Evolutionary conservation across 1,284 basidiomycete species (phyloP).

Genomic region (Sporisorium iseilematis-ciliati): DNA sequence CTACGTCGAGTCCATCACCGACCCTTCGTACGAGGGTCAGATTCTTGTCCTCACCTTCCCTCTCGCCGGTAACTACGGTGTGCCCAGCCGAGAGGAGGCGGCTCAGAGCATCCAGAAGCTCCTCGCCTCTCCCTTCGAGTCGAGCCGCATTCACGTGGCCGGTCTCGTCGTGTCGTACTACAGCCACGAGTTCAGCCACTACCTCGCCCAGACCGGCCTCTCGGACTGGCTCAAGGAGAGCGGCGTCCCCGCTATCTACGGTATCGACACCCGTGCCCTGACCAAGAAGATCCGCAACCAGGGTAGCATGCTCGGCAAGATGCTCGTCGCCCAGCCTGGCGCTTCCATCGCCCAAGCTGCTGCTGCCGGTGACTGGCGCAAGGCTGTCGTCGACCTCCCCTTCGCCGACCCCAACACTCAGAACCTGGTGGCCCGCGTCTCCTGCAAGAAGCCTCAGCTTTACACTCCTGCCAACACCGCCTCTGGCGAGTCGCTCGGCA

Average conservation of each 20-base stretch:
- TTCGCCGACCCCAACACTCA: constrained; percentile 89
- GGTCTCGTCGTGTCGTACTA: constrained; percentile 94
- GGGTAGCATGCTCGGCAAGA: constrained; percentile 81
- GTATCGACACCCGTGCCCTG: constrained; percentile 94
- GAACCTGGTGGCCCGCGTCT: constrained; percentile 93
- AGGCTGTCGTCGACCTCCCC: constrained; percentile 83
- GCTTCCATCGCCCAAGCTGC: constrained; percentile 54
- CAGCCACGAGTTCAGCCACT: constrained; percentile 90
- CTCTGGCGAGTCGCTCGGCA: constrained; percentile 71
- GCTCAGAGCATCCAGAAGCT: constrained; percentile 72
- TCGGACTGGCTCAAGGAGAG: constrained; percentile 96
- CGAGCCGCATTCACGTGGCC: constrained; percentile 90
- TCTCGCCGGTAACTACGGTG: constrained; percentile 96
- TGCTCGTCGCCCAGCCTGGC: constrained; percentile 67
- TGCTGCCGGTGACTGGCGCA: constrained; percentile 77
- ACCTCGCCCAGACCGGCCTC: constrained; percentile 88
- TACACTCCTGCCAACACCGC: constrained; percentile 73
- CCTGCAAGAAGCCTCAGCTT: constrained; percentile 78
- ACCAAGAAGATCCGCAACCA: constrained; percentile 96
- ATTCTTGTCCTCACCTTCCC: constrained; percentile 98
- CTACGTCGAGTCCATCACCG: constrained; percentile 97
- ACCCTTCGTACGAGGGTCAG: constrained; percentile 98
- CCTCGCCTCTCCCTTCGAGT: constrained; percentile 79
- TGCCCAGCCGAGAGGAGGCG: constrained; percentile 78
- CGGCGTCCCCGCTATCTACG: constrained; percentile 92